Evolutionary conservation across 75 land plant species (phyloP).

Genomic region (Sequoia sempervirens): DNA sequence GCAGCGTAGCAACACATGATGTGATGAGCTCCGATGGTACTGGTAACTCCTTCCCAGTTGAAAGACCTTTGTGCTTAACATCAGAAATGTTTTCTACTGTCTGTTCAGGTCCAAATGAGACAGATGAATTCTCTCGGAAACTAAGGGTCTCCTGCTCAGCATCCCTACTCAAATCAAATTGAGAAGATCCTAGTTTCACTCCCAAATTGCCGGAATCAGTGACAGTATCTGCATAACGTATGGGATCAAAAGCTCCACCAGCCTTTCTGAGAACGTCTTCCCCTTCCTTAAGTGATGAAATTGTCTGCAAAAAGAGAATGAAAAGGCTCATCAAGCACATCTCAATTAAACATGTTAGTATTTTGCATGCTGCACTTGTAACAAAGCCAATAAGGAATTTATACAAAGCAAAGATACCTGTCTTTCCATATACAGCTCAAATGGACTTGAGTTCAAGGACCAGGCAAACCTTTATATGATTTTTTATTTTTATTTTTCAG

Average conservation of each 20-base stretch:
- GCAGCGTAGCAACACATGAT: constrained; percentile 77
- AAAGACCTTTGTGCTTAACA: constrained; percentile 10
- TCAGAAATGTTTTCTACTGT: constrained; percentile 17
- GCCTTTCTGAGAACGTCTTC: constrained; percentile 37
- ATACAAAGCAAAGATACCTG: neutral
- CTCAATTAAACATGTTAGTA: neutral
- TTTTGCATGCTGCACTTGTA: neutral
- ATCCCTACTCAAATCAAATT: constrained; percentile 1
- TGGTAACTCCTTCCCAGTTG: constrained; percentile 19
- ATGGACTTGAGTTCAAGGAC: neutral
- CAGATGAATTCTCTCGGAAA: neutral
- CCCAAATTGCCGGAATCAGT: constrained; percentile 26
- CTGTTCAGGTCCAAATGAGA: constrained; percentile 15
- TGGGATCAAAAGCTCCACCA: constrained; percentile 54
- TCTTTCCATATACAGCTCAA: neutral
- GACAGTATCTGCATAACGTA: constrained; percentile 22
- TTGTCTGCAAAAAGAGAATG: constrained; percentile 32
- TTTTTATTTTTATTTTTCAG: neutral
- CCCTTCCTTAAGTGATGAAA: constrained; percentile 44
- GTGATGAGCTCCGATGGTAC: constrained; percentile 74
- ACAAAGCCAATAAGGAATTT: neutral
- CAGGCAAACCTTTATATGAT: neutral
- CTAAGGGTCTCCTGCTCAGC: constrained; percentile 17
- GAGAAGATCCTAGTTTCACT: constrained; percentile 12
- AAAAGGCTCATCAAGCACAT: neutral